A percentile compares a stretch with the other conserved stretches of the same genome.
Evolutionary conservation across 495 filamentous ascomycete genomes (phyloP).

Genomic region (Darksidea phi): DNA sequence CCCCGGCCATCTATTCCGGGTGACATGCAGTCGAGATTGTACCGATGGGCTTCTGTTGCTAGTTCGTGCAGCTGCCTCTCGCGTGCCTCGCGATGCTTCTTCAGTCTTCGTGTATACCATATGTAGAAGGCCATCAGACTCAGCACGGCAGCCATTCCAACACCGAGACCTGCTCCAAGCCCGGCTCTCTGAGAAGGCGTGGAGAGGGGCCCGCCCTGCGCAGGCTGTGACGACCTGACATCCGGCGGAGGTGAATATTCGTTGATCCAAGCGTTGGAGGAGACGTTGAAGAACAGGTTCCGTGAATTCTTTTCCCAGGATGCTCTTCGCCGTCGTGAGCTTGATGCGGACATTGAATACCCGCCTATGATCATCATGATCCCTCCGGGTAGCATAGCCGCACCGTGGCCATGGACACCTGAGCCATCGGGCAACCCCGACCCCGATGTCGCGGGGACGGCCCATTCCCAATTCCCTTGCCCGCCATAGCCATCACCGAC

Average conservation of each 20-base stretch:
- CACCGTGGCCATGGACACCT: conserved; percentile 84
- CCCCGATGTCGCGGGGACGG: conserved; percentile 52
- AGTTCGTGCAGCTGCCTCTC: conserved; percentile 57
- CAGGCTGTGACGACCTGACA: conserved; percentile 7
- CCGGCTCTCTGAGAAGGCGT: conserved; percentile 56
- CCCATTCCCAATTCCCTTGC: conserved; percentile 70
- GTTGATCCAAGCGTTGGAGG: conserved; percentile 67
- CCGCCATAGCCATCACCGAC: conserved; percentile 70
- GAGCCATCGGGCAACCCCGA: conserved; percentile 49
- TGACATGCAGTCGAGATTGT: conserved; percentile 19
- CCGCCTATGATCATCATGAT: conserved; percentile 90
- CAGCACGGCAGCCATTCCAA: conserved; percentile 60
- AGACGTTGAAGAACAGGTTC: conserved; percentile 74
- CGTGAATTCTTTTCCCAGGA: conserved; percentile 44
- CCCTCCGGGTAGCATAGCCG: conserved; percentile 76
- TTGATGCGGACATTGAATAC: conserved; percentile 60
- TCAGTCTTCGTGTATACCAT: conserved; percentile 58
- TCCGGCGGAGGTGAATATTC: conserved; percentile 62
- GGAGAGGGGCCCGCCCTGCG: conserved; percentile 31
- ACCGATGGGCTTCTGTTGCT: conserved; percentile 49
- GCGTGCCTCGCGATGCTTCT: conserved; percentile 47
- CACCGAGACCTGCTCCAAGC: conserved; percentile 71
- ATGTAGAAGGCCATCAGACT: conserved; percentile 54
- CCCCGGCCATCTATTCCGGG: conserved; percentile 23
- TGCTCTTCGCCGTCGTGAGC: conserved; percentile 41